phyloP scores from a whole-genome alignment of 1,284 basidiomycete species.

The Stygiomarasmius scandens region DNA sequence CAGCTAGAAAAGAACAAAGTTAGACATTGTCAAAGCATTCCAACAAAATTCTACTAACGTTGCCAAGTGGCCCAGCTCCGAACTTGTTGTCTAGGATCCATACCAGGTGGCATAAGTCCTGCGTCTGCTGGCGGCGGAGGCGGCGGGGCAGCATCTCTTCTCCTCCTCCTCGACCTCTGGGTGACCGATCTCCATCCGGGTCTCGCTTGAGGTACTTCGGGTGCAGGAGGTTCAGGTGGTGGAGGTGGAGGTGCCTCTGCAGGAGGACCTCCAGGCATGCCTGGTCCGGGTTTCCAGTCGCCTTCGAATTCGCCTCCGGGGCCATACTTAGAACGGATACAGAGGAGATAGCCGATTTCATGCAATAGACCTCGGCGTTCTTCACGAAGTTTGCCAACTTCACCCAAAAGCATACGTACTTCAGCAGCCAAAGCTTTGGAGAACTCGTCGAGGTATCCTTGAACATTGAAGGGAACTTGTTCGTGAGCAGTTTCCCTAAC shows the following conservation, averaged over 20 bases:
- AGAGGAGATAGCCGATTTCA: conserved; percentile 68
- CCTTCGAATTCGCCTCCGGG: conserved; percentile 77
- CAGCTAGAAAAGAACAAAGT: conserved; percentile 38
- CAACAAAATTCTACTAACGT: conserved; percentile 48
- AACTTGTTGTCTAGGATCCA: conserved; percentile 35
- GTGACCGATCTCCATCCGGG: conserved; percentile 62
- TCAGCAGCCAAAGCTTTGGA: conserved; percentile 78
- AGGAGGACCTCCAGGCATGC: conserved; percentile 40
- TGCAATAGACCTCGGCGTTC: conserved; percentile 71
- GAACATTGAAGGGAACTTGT: conserved; percentile 76
- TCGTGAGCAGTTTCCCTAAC: conserved; percentile 67
- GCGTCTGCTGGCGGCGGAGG: conserved; percentile 26
- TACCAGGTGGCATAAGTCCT: conserved; percentile 17
- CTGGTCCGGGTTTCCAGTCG: conserved; percentile 63
- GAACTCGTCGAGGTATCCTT: conserved; percentile 81
- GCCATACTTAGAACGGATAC: conserved; percentile 69
- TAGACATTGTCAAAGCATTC: conserved; percentile 9
- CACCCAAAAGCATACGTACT: conserved; percentile 73
- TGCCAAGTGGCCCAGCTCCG: conserved; percentile 67
- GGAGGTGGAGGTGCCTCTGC: conserved; percentile 38
- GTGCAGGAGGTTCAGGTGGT: conserved; percentile 42
- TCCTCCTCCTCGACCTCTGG: conserved; percentile 41
- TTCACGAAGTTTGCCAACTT: conserved; percentile 77
- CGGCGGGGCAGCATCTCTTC: conserved; percentile 39
- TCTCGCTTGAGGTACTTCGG: conserved; percentile 44